These are phyloP conservation scores for Podaxis rugospora DNA, from an alignment of 768 basidiomycete genomes.

Conservation along the genomic window DNA sequence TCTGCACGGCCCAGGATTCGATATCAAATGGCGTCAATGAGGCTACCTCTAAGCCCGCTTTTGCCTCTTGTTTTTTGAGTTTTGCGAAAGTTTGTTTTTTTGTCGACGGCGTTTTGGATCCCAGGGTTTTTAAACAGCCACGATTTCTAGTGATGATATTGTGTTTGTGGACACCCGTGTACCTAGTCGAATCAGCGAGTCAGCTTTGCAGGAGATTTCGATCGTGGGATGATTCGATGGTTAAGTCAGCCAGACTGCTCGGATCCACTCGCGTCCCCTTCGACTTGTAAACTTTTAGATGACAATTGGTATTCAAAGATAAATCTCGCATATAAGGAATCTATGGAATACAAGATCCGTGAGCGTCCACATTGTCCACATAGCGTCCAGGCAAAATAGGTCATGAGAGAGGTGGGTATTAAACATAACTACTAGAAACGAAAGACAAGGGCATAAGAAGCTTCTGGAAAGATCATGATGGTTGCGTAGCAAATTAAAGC, in stretches of 20 bases:
- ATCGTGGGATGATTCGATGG: constrained; percentile 10
- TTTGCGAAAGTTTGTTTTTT: constrained; percentile 37
- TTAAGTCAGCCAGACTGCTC: neutral
- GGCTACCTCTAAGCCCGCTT: constrained; percentile 29
- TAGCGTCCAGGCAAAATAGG: neutral
- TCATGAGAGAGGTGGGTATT: neutral
- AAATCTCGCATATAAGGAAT: neutral
- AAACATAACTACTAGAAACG: neutral
- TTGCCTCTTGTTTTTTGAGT: constrained; percentile 48
- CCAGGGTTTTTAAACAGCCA: constrained; percentile 5
- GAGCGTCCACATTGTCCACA: neutral
- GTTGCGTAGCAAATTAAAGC: constrained; percentile 3
- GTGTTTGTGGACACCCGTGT: neutral
- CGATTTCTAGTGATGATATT: neutral
- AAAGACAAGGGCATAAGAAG: neutral
- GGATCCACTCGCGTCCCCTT: no score
- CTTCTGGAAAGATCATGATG: constrained; percentile 1
- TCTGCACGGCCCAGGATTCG: constrained; percentile 59
- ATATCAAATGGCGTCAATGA: constrained; percentile 51
- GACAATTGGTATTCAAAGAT: neutral
- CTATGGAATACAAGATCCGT: neutral
- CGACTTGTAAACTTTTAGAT: no score
- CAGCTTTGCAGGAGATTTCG: constrained; percentile 1
- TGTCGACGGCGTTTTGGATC: constrained; percentile 4
- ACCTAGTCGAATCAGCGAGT: neutral